Percentiles rank a stretch among this genome's conserved stretches.
phyloP scores from a whole-genome alignment of 257 asterid species.

The Solanum piurae region DNA sequence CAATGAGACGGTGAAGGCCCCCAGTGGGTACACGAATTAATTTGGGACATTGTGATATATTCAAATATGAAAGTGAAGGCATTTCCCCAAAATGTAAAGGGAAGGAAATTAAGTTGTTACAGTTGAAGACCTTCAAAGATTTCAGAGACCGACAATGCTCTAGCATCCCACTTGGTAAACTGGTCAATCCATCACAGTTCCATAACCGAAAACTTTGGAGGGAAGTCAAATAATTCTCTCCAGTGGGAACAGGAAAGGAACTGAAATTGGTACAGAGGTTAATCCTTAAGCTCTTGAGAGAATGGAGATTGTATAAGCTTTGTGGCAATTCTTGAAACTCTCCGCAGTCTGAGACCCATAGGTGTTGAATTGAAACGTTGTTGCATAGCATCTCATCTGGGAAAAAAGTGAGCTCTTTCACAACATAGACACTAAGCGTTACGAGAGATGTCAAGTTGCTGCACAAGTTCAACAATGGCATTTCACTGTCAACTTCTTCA shows the following conservation, averaged over 20 bases:
- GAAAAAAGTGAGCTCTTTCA: neutral
- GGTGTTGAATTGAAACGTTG: neutral
- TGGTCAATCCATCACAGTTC: neutral
- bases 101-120: neutral
- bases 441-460: conserved; percentile 2
- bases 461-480: conserved; percentile 2
- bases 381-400: neutral
- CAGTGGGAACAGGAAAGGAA: neutral
- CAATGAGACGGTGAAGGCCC: neutral
- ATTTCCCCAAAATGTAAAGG: neutral
- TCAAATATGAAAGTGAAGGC: neutral
- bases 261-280: neutral
- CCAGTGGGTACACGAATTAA: neutral
- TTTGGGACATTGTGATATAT: neutral
- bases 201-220: neutral
- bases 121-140: accelerated
- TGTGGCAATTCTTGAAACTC: conserved; percentile 2
- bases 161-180: conserved; percentile 6
- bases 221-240: neutral
- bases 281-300: neutral
- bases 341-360: neutral
- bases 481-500: neutral
- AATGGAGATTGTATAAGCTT: neutral
- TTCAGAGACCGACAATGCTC: neutral
- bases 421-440: neutral